phyloP scores from a whole-genome alignment of 78 protist genomes.

The Dictyostelium citrinum region DNA sequence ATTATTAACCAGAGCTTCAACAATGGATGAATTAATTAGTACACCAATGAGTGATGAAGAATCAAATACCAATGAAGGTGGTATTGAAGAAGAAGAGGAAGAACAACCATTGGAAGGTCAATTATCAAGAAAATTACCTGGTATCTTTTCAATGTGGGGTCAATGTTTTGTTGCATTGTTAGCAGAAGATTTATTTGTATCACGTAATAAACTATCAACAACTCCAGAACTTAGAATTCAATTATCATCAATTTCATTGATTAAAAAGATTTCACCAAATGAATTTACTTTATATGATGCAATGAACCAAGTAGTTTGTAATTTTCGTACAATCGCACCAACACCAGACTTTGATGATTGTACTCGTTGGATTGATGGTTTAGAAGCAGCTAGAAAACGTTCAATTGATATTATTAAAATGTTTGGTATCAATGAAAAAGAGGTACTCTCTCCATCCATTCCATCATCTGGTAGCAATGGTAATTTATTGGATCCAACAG shows the following conservation, averaged over 20 bases:
- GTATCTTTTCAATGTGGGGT: conserved; percentile 77
- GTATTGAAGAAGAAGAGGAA: conserved; percentile 33
- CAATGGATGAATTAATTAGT: neutral
- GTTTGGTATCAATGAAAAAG: conserved; percentile 57
- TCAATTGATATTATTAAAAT: conserved; percentile 63
- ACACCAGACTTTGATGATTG: conserved; percentile 68
- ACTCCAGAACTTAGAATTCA: conserved; percentile 63
- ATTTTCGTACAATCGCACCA: conserved; percentile 59
- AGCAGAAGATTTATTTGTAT: conserved; percentile 59
- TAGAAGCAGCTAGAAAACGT: conserved; percentile 71
- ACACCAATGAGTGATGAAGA: conserved; percentile 2
- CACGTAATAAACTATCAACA: conserved; percentile 15
- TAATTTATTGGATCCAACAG: neutral
- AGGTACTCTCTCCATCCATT: neutral
- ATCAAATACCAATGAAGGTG: conserved; percentile 5
- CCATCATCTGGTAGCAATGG: neutral
- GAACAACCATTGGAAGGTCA: conserved; percentile 62
- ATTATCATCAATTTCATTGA: neutral
- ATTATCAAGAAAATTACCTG: conserved; percentile 47
- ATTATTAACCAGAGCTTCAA: neutral
- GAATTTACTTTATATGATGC: conserved; percentile 53
- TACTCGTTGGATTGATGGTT: conserved; percentile 52
- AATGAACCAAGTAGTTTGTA: conserved; percentile 26
- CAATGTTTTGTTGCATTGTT: neutral
- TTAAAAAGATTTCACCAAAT: conserved; percentile 64